phyloP scores from a whole-genome alignment of 768 basidiomycete species.

The Asterophora lycoperdoides region DNA sequence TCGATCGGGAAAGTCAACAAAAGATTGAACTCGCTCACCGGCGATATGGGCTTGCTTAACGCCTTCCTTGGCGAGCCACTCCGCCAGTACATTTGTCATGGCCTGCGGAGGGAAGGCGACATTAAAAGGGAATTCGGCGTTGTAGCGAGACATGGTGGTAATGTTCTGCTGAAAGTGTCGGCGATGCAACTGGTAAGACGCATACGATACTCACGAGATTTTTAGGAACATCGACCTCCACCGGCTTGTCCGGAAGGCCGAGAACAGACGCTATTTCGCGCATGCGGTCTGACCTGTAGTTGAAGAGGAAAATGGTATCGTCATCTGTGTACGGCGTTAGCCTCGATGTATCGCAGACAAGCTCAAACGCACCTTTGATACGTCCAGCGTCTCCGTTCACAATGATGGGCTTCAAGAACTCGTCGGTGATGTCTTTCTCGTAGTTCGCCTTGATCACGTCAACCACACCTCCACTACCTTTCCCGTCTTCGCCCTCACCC shows the following conservation, averaged over 20 bases:
- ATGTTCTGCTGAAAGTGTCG: conserved; percentile 50
- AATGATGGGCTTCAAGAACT: conserved; percentile 94
- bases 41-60: conserved; percentile 88
- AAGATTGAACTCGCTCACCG: conserved; percentile 38
- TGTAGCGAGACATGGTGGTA: conserved; percentile 93
- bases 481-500: conserved; percentile 55
- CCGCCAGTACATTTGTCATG: conserved; percentile 94
- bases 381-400: conserved; percentile 74
- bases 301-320: conserved; percentile 94
- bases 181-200: not conserved
- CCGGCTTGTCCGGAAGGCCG: conserved; percentile 77
- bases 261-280: conserved; percentile 83
- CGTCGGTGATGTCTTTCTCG: conserved; percentile 83
- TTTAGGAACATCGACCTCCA: conserved; percentile 78
- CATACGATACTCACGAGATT: conserved; percentile 53
- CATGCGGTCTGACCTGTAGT: conserved; percentile 96
- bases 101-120: conserved; percentile 91
- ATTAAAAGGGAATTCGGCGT: conserved; percentile 83
- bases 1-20: not conserved
- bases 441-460: conserved; percentile 65
- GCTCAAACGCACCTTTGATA: conserved; percentile 59
- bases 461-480: conserved; percentile 41
- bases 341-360: not conserved
- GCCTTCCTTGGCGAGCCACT: conserved; percentile 79
- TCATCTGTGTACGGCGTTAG: conserved; percentile 43